Conservation (phyloP, 768 basidiomycete genomes). For the Tylopilus subfusipes region DNA sequence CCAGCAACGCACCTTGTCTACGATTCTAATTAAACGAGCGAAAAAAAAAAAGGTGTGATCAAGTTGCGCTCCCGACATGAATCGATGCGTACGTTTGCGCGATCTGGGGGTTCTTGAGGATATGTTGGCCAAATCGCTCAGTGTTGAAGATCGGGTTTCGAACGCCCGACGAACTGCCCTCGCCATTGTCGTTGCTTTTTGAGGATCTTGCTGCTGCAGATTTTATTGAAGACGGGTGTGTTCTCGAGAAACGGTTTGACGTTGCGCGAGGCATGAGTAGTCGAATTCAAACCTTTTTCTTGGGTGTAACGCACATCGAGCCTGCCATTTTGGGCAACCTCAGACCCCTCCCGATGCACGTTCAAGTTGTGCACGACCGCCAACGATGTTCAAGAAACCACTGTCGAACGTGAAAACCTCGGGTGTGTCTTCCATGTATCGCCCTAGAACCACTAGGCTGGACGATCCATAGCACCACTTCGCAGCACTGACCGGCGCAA, state of each 20-base stretch:
- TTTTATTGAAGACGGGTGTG: slow-evolving; percentile 63
- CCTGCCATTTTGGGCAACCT: slow-evolving; percentile 20
- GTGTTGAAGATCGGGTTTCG: slow-evolving; percentile 95
- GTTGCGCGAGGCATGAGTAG: slow-evolving; percentile 72
- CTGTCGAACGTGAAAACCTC: slow-evolving; percentile 66
- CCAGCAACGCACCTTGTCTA: slow-evolving; percentile 48
- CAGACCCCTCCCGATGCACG: no score
- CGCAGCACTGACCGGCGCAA: slow-evolving; percentile 72
- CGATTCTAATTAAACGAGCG: slow-evolving; percentile 40
- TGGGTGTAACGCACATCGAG: not conserved
- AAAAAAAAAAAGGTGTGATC: slow-evolving; percentile 11
- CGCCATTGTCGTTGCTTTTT: slow-evolving; percentile 42
- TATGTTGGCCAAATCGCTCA: slow-evolving; percentile 95
- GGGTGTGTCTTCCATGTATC: slow-evolving; percentile 27
- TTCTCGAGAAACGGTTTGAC: slow-evolving; percentile 64
- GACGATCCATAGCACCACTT: slow-evolving; percentile 47
- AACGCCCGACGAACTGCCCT: slow-evolving; percentile 38
- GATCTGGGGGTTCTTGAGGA: slow-evolving; percentile 89
- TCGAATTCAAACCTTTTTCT: not conserved
- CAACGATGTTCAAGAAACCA: slow-evolving; percentile 76
- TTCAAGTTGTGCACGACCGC: not conserved
- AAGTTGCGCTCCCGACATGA: slow-evolving; percentile 19
- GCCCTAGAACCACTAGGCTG: not conserved
- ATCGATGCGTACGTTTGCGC: slow-evolving; percentile 71
- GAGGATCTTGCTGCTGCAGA: slow-evolving; percentile 21